Conservation (phyloP, 305 asterid genomes). For the Solanum hybrid region DNA sequence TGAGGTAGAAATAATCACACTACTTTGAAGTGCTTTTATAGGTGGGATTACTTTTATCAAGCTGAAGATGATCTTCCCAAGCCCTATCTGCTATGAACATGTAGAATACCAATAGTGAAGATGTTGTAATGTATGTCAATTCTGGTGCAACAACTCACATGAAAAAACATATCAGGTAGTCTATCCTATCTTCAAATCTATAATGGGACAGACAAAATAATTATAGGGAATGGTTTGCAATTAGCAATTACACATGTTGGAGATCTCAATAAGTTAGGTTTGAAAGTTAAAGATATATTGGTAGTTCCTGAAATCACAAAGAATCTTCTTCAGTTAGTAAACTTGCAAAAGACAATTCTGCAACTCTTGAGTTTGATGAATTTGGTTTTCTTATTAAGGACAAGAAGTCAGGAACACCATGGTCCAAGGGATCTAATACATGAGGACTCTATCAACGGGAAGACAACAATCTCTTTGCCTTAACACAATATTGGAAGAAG, state of each 20-base stretch:
- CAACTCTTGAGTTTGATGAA: background rate
- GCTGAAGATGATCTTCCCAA: background rate
- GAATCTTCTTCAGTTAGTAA: background rate
- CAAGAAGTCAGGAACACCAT: background rate
- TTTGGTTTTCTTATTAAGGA: background rate
- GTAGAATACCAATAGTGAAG: background rate
- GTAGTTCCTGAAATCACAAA: background rate
- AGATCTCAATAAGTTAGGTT: background rate
- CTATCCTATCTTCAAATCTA: background rate
- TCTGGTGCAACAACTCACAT: background rate
- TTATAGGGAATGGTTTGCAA: background rate
- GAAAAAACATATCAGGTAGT: background rate
- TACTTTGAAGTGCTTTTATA: background rate
- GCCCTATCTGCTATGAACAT: background rate
- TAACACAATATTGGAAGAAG: background rate
- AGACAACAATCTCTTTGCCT: background rate
- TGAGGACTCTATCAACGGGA: background rate
- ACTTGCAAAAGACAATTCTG: background rate
- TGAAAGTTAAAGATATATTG: background rate
- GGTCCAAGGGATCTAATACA: background rate
- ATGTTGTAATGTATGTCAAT: background rate
- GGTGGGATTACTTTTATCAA: background rate
- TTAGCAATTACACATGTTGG: background rate
- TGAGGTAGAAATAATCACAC: background rate
- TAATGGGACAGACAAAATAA: background rate